Base-by-base conservation (phyloP, 805 yeast species). In the Teunomyces funiuensis region DNA sequence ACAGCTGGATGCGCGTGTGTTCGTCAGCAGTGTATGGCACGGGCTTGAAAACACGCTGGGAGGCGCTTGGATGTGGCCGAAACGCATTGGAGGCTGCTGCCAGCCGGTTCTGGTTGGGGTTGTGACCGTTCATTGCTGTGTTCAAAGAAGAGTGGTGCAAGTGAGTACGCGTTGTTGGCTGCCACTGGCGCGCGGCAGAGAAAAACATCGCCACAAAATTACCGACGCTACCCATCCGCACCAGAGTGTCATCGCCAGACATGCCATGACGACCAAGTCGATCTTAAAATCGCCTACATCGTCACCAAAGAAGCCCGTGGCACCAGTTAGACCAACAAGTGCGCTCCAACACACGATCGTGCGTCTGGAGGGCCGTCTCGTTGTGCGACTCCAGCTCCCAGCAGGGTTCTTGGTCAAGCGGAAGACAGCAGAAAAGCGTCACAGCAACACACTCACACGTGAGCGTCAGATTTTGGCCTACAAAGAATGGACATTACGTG, bases 11-110 rank as follows among this genome's bases (percentile, higher is more conserved):
- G 10, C 61, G 49, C n/a, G 49, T 43, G n/a, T 57, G 52, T 39
- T 70, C 74, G 26, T 60, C 66, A 3, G 44, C 48, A 1, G 61
- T 51, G 51, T 65, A 70, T 6, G 64, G 58, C 8, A 54, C 51
- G 6, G 65, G 58, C 33, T 39, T 29, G 43, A 49, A 49, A n/a
- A 25, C 39, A 20, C 51, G 37, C 16, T 44, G 43, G 4, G 44
- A 40, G 3, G 43, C 39, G 13, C 42, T 42, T 23, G 40, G 36
- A 17, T 42, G 34, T 6, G 45, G 22, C 31, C 39, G 26, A 28
- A 37, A 34, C 23, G 34, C 34, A 23, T 33, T 31, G 19, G 36
- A 16, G 28, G 30, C n/a, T 8, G 33, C 14, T 16, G 34, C 22
- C 23, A 13, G 16, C 6, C 34, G 19, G 34, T 31, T 31, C 13